A percentile compares a stretch with the other conserved stretches of the same genome.
Conservation (phyloP, 441 rosid species). For the Erysimum cheiri region DNA sequence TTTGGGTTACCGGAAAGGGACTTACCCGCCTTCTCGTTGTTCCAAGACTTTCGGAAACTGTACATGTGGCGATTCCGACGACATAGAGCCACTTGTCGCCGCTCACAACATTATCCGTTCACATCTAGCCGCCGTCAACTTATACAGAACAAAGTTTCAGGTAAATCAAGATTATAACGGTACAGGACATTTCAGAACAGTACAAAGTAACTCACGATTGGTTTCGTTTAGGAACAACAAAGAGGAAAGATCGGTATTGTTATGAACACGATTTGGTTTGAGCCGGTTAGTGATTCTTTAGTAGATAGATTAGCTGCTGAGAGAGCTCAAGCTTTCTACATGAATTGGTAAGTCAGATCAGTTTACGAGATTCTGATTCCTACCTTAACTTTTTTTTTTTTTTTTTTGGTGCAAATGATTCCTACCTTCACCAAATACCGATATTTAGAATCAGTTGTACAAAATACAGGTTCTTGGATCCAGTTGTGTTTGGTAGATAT, state of each 20-base stretch:
- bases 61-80: slow-evolving; percentile 56
- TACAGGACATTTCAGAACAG: neutral
- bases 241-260: slow-evolving; percentile 75
- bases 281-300: slow-evolving; percentile 62
- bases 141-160: slow-evolving; percentile 66
- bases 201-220: neutral
- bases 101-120: slow-evolving; percentile 79
- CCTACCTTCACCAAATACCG: too few species aligned
- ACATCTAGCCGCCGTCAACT: slow-evolving; percentile 62
- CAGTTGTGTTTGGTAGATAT: slow-evolving; percentile 62
- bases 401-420: too few species aligned
- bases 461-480: slow-evolving; percentile 70
- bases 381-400: neutral
- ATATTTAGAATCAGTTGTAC: too few species aligned
- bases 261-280: slow-evolving; percentile 61
- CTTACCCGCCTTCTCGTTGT: slow-evolving; percentile 69
- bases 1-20: slow-evolving; percentile 57
- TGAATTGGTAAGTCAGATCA: slow-evolving; percentile 54
- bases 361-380: neutral
- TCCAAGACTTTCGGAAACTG: slow-evolving; percentile 67
- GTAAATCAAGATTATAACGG: slow-evolving; percentile 29
- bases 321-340: slow-evolving; percentile 67
- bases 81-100: slow-evolving; percentile 61
- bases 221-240: slow-evolving; percentile 56
- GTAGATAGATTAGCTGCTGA: slow-evolving; percentile 61